Base-by-base conservation (phyloP, 2,329 filamentous ascomycete genomes). In the Fusarium duplospermum region DNA sequence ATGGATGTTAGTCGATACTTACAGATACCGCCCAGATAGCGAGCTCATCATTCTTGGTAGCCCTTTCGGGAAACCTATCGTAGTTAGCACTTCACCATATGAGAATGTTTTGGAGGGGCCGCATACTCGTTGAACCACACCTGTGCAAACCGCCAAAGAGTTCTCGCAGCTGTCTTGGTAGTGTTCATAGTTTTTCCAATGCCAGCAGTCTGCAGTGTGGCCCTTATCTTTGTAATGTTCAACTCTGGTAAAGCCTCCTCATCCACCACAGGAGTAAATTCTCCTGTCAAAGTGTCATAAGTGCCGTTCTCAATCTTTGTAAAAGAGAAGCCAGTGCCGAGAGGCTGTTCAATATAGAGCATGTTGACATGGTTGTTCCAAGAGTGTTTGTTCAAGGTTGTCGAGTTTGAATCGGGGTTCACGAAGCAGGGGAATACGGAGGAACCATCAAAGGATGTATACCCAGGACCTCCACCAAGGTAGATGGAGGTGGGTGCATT, bases 311-410 rank as follows among this genome's bases (percentile, higher is more conserved):
- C 24, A 6, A 60, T 16, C 2, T 61, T 62, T 5, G 66, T 69
- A 77, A 88, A 90, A 2, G 90, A 92, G 74, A 91, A 90, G 16
- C 89, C 88, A 38, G 93, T 88, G 80, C 93, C 90, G 64, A 90
- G 89, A 11, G 90, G 90, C 86, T 86, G 85, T 76, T 87, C 85
- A 62, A 89, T 86, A 79, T 86, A 89, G 20, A 89, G 81, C 80
- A 85, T 83, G 66, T 84, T 85, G 54, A 82, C 82, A 60, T 78
- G 77, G 20, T 81, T 84, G 78, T 92, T 90, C 90, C 89, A 92
- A 16, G 89, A 88, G 87, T 88, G 91, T 69, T 87, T 83, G 61
- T 89, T 86, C 16, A 87, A 82, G 22, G 85, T 82, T 1, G 89
- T 91, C 22, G 84, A 85, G 64, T 89, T 87, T 38, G 82, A 83